Evolutionary conservation across 2,329 filamentous ascomycete genomes (phyloP).

Genomic region (Venturia oleaginea): DNA sequence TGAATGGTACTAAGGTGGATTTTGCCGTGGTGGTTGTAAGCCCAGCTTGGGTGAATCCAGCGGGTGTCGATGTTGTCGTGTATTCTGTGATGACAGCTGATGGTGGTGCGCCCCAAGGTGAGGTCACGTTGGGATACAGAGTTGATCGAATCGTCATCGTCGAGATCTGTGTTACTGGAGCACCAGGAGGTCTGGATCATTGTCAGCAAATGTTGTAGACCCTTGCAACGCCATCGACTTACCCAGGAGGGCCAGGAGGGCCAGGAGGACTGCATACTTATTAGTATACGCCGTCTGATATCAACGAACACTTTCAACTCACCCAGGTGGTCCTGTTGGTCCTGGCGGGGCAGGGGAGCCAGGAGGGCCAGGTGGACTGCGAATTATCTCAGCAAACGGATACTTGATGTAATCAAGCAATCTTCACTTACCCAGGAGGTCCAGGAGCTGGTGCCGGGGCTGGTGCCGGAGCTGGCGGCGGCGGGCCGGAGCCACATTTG

Average conservation of each 20-base stretch:
- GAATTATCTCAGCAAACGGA: background rate
- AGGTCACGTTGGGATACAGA: background rate
- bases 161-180: background rate
- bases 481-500: background rate
- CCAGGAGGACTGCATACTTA: background rate
- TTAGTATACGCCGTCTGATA: background rate
- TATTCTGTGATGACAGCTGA: background rate
- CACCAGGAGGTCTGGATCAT: background rate
- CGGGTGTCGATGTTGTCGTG: background rate
- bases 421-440: background rate
- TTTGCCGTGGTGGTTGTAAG: background rate
- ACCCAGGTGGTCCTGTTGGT: background rate
- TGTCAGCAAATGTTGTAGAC: background rate
- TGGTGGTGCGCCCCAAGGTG: background rate
- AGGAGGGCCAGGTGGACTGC: background rate
- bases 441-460: background rate
- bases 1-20: conserved; percentile 1
- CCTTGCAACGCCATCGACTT: background rate
- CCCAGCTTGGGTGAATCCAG: background rate
- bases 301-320: background rate
- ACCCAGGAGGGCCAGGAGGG: background rate
- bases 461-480: background rate
- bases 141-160: background rate
- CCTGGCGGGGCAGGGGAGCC: background rate
- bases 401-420: background rate